Evolutionary conservation across 495 filamentous ascomycete species (phyloP).

Genomic region (Neohortaea acidophila): DNA sequence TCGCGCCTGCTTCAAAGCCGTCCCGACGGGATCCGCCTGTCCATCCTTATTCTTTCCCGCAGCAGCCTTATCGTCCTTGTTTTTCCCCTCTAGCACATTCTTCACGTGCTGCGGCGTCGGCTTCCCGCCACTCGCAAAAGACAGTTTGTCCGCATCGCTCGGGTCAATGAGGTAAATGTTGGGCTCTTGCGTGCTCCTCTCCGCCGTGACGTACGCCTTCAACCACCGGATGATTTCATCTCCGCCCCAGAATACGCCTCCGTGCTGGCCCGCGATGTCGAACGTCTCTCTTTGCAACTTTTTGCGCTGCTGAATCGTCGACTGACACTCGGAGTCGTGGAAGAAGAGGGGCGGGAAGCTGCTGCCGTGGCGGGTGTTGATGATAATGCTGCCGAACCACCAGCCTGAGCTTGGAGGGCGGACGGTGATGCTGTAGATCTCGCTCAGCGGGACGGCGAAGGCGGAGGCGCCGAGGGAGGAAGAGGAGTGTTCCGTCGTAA

Average conservation of each 20-base stretch:
- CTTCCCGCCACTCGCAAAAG: slow-evolving; percentile 49
- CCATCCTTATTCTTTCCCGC: slow-evolving; percentile 38
- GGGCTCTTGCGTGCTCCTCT: slow-evolving; percentile 67
- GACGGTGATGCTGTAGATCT: slow-evolving; percentile 80
- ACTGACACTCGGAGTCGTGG: slow-evolving; percentile 91
- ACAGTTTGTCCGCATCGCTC: slow-evolving; percentile 60
- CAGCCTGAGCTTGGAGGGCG: slow-evolving; percentile 87
- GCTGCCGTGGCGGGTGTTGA: slow-evolving; percentile 79
- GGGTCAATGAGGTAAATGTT: slow-evolving; percentile 88
- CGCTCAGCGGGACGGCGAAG: slow-evolving; percentile 78
- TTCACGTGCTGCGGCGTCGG: slow-evolving; percentile 31
- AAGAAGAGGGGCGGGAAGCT: slow-evolving; percentile 93
- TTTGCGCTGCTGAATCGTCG: slow-evolving; percentile 86
- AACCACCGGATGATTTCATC: slow-evolving; percentile 92
- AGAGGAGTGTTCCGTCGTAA: slow-evolving; percentile 48
- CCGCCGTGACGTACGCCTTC: slow-evolving; percentile 63
- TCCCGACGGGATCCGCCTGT: slow-evolving; percentile 61
- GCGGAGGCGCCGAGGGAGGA: slow-evolving; percentile 71
- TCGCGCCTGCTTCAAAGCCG: slow-evolving; percentile 84
- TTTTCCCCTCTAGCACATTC: slow-evolving; percentile 19
- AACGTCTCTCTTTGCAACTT: slow-evolving; percentile 66
- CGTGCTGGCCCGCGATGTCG: slow-evolving; percentile 59
- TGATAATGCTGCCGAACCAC: slow-evolving; percentile 93
- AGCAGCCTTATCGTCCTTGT: slow-evolving; percentile 10
- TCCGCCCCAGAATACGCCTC: slow-evolving; percentile 89